Evolutionary conservation across 805 yeast genomes (phyloP).

Genomic region (Kurtzmaniella fragi): DNA sequence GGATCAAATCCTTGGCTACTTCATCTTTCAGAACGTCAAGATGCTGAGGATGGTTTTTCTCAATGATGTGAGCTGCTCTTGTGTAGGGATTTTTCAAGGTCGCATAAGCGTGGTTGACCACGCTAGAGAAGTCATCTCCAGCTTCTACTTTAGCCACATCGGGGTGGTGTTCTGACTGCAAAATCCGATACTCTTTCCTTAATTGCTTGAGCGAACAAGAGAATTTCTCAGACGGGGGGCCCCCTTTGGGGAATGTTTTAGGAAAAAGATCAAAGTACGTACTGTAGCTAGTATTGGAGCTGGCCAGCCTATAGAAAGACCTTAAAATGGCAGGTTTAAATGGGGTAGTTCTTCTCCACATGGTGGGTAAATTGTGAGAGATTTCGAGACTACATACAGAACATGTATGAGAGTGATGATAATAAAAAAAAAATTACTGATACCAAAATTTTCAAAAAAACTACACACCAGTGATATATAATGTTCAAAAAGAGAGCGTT

Average conservation of each 20-base stretch:
- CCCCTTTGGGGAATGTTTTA: conserved; percentile 58
- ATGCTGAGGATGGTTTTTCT: conserved; percentile 31
- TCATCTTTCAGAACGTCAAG: conserved; percentile 60
- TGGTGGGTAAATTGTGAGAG: no score
- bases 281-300: neutral
- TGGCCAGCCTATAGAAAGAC: no score
- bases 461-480: neutral
- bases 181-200: conserved; percentile 66
- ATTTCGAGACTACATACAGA: no score
- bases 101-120: conserved; percentile 73
- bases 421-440: no score
- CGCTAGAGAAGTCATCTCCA: conserved; percentile 40
- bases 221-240: conserved; percentile 61
- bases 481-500: conserved; percentile 2
- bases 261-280: conserved; percentile 68
- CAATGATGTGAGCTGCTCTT: conserved; percentile 41
- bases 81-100: conserved; percentile 64
- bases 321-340: no score
- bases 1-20: conserved; percentile 36
- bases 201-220: conserved; percentile 48
- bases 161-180: conserved; percentile 80
- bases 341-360: no score
- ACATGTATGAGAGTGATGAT: no score
- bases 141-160: conserved; percentile 45
- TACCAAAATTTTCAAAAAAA: no score